Base-by-base conservation (phyloP, 257 asterid species). In the Petrea volubilis region DNA sequence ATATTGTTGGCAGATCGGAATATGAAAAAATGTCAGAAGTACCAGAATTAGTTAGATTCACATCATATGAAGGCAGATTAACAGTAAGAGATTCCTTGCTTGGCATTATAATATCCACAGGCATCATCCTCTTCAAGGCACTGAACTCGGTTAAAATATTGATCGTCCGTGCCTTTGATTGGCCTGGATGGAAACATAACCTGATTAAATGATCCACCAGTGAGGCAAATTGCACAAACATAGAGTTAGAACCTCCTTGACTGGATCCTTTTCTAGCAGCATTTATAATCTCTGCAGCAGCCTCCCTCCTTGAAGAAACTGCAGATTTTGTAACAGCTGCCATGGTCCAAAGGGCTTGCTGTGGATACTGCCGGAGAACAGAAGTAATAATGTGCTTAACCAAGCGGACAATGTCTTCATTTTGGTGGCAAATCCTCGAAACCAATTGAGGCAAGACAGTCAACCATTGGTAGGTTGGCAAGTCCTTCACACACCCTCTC, bases 341-440 rank as follows among this genome's bases (percentile, higher is more conserved):
- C 96, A 94, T 91, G 15, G 88, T 94, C 99, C 99, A 94, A 70
- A 94, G 96, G 68, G 93, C 99, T 84, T 94, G 99, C 81, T 94
- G 99, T 33, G 99, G 97, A 73, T 91, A 91, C 74, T 67, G 85
- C 64, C 79, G 88, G 67, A 94, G 96, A 76, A 94, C 96, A 74
- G 95, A 85, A 62, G 96, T 89, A 71, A 94, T 88, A 50, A 94
- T 88, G 73, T 79, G 87, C 75, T 91, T 94, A 81, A 89, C 91
- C 90, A 94, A 78, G 58, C 93, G 80, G 43, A 81, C 97, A 66
- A 85, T 88, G 73, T 89, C 99, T 59, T 86, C 95, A 81, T 94
- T 91, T 77, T 91, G 99, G 86, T 94, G 99, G 88, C 97, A 91
- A 80, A 94, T 94, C 82, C 99, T 91, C 28, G 99, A 94, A 72